Conservation (phyloP, 2,329 filamentous ascomycete genomes). For the Botryotinia calthae region DNA sequence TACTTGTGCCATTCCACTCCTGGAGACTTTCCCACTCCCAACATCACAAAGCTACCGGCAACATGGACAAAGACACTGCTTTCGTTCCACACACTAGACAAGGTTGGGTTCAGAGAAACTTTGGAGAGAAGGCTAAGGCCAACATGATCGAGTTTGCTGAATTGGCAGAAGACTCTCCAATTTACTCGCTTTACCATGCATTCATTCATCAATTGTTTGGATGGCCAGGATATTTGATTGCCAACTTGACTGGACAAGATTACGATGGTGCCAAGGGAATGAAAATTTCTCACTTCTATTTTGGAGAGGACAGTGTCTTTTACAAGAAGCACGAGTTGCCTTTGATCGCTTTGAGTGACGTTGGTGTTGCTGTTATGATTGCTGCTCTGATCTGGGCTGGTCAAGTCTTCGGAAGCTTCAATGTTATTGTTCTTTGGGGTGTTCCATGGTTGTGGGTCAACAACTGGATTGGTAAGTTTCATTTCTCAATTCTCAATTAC, state of each 20-base stretch:
- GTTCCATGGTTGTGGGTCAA: conserved; percentile 69
- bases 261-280: conserved; percentile 36
- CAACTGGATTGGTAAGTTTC: conserved; percentile 61
- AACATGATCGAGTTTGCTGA: conserved; percentile 46
- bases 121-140: conserved; percentile 33
- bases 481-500: conserved; percentile 12
- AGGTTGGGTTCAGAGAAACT: conserved; percentile 35
- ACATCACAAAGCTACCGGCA: conserved; percentile 66
- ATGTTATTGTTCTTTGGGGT: conserved; percentile 57
- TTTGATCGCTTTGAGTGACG: conserved; percentile 57
- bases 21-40: conserved; percentile 70
- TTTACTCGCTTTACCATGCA: conserved; percentile 53
- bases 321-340: conserved; percentile 57
- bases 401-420: conserved; percentile 54
- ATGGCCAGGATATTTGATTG: conserved; percentile 62
- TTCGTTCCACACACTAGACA: conserved; percentile 54
- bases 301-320: conserved; percentile 59
- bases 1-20: conserved; percentile 69
- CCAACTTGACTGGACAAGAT: conserved; percentile 47
- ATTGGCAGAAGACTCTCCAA: conserved; percentile 62
- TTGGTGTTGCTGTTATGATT: conserved; percentile 55
- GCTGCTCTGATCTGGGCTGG: conserved; percentile 52
- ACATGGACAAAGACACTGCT: conserved; percentile 66
- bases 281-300: conserved; percentile 48
- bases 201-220: conserved; percentile 62